Evolutionary conservation across 768 basidiomycete genomes (phyloP).

Genomic region (Boletellus emodensis): DNA sequence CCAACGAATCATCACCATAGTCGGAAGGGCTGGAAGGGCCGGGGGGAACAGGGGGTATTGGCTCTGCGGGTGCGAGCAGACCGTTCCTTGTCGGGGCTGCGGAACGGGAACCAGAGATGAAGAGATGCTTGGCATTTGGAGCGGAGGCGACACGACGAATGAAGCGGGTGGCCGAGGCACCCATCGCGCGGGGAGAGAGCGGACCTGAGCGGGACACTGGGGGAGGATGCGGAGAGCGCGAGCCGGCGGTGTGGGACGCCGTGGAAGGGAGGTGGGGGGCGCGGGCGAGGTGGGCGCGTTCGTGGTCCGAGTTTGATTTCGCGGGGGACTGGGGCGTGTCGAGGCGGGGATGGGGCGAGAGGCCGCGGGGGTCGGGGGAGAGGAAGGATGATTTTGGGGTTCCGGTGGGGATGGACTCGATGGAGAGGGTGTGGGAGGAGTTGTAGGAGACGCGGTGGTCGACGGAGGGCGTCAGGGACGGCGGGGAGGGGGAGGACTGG

Average conservation of each 20-base stretch:
- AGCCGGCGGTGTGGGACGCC: slow-evolving; percentile 25
- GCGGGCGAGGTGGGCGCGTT: slow-evolving; percentile 43
- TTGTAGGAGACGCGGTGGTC: slow-evolving; percentile 74
- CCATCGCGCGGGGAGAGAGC: slow-evolving; percentile 64
- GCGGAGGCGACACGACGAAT: slow-evolving; percentile 95
- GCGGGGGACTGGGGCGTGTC: slow-evolving; percentile 17
- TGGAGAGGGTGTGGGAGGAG: slow-evolving; percentile 73
- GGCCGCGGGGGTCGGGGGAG: slow-evolving; percentile 23
- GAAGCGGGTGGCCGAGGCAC: slow-evolving; percentile 79
- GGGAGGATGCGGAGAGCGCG: slow-evolving; percentile 25
- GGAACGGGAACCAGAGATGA: slow-evolving; percentile 57
- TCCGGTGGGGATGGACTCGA: slow-evolving; percentile 53
- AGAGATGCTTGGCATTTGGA: slow-evolving; percentile 92
- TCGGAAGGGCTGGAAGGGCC: slow-evolving; percentile 48
- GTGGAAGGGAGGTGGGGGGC: slow-evolving; percentile 36
- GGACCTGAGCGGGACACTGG: slow-evolving; percentile 42
- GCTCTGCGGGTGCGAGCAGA: slow-evolving; percentile 65
- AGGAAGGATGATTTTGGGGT: slow-evolving; percentile 29
- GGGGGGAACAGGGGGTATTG: slow-evolving; percentile 52
- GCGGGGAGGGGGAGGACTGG: slow-evolving; percentile 23
- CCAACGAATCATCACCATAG: slow-evolving; percentile 65
- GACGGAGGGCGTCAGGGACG: slow-evolving; percentile 48
- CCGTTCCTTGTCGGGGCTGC: slow-evolving; percentile 70
- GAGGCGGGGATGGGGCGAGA: slow-evolving; percentile 1
- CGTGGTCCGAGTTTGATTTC: slow-evolving; percentile 49